A percentile compares a stretch with the other conserved stretches of the same genome.
Evolutionary conservation across 768 basidiomycete species (phyloP).

Genomic region (Naganishia vishniacii): DNA sequence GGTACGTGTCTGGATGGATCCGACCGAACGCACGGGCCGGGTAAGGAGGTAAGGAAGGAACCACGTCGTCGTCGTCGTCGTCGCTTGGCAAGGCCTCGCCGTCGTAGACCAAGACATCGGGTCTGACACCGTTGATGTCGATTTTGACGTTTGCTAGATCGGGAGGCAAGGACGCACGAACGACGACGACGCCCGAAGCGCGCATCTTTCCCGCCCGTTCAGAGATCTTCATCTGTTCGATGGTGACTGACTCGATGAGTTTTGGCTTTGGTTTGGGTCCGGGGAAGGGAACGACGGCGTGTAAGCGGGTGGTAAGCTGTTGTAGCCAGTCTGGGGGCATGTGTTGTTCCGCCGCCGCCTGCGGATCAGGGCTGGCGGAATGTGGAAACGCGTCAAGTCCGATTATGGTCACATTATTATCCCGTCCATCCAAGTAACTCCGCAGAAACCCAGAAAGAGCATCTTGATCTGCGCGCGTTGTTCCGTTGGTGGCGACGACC

Average conservation of each 20-base stretch:
- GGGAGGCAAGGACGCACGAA: slow-evolving; percentile 57
- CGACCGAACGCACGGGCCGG: slow-evolving; percentile 44
- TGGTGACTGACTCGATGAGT: slow-evolving; percentile 41
- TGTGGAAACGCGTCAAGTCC: slow-evolving; percentile 32
- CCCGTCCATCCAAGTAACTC: slow-evolving; percentile 39
- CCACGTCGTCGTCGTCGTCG: no score
- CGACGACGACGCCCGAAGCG: slow-evolving; percentile 43
- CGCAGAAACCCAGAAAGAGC: slow-evolving; percentile 41
- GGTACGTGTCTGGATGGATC: slow-evolving; percentile 62
- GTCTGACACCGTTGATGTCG: slow-evolving; percentile 54
- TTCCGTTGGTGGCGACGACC: slow-evolving; percentile 30
- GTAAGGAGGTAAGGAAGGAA: slow-evolving; percentile 56
- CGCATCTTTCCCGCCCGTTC: slow-evolving; percentile 39
- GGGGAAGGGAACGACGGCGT: slow-evolving; percentile 39
- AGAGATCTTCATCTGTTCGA: slow-evolving; percentile 45
- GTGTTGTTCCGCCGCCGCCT: slow-evolving; percentile 8
- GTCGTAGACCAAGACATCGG: slow-evolving; percentile 45
- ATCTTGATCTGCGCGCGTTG: not conserved
- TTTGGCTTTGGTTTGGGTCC: slow-evolving; percentile 41
- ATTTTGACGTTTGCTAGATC: slow-evolving; percentile 59
- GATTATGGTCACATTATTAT: slow-evolving; percentile 40
- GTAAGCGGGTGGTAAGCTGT: slow-evolving; percentile 30
- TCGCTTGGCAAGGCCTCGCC: slow-evolving; percentile 52
- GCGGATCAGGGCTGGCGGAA: not conserved
- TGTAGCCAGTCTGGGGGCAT: slow-evolving; percentile 38